phyloP scores from a whole-genome alignment of 176 grass and related monocot species.

The Zoysia japonica region DNA sequence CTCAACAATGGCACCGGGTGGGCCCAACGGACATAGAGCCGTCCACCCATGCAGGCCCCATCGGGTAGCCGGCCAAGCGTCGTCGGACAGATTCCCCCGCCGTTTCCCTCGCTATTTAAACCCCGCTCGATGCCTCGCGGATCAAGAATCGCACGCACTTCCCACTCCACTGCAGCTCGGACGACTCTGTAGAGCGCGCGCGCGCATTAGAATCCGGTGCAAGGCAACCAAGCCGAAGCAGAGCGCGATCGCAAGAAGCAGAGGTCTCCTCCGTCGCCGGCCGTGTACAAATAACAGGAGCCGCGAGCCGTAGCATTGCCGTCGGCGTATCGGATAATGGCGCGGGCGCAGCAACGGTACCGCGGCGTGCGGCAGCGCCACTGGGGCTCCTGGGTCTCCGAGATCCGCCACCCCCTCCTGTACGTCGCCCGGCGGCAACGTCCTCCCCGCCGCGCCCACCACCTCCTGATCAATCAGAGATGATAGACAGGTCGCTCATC shows the following conservation, averaged over 20 bases:
- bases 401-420: conserved; percentile 94
- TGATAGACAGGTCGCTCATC: not conserved
- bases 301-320: not conserved
- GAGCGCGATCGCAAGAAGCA: too few relatives aligned
- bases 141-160: conserved; percentile 8
- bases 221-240: not conserved
- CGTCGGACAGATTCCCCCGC: not conserved
- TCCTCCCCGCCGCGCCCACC: not conserved
- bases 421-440: conserved; percentile 23
- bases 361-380: conserved; percentile 90
- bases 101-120: conserved; percentile 35
- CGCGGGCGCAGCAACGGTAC: conserved; percentile 68
- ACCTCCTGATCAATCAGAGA: not conserved
- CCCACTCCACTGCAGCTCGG: too few relatives aligned
- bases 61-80: not conserved
- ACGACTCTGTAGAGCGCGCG: not conserved
- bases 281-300: not conserved
- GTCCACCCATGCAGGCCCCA: not conserved
- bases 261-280: not conserved
- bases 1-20: conserved; percentile 2
- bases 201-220: not conserved
- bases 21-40: not conserved
- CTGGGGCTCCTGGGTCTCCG: conserved; percentile 98
- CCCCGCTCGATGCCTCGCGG: conserved; percentile 13
- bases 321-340: conserved; percentile 34